Evolutionary conservation across 129 eudicot species (phyloP), one percentile per base, ranked within the genome.

Genomic region (Artemisia argyi): DNA sequence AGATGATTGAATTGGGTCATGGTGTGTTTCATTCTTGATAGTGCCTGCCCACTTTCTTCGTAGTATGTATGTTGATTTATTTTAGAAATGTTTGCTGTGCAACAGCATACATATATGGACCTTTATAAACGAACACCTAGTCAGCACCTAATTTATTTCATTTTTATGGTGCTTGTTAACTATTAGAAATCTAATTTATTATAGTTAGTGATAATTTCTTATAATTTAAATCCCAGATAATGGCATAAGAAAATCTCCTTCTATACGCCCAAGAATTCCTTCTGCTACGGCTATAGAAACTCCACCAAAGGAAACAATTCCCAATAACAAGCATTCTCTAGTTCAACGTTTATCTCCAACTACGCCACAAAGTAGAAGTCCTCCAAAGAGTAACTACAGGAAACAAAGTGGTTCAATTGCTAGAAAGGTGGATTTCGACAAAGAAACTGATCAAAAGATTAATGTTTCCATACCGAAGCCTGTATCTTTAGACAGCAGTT

Each of bases 231-330:
- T 73, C 72, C 74, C 83, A 84, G 94, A 78, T 61, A 61, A 48
- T 32, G 46, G 46, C 46, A 39, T 1, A 7, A 39, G 46, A 2
- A 39, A 39, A 39, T 39, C 10, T 2, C 46, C 46, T 39, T 0
- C 46, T 39, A 8, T 39, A 39, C 46, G 46, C 1, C 46, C 11
- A 7, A 39, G 9, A 39, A 39, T 7, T 39, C 11, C 46, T 39
- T 8, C 46, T 8, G 72, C 61, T 74, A 19, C 62, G 46, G 68
- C 22, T 52, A 28, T 63, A 30, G 85, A 77, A 63, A 82, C 95
- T 52, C 74, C 96, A 73, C 56, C 71, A 71, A 93, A 74, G 78
- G 90, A 84, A 84, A 77, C 79, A 26, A 3, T 35, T 71, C 44
- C 76, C 56, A 76, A 54, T 71, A 76, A 17, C 51, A 82, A 75